Evolutionary conservation across 73 alveolate genomes (phyloP).

Genomic region (Durusdinium trenchii): DNA sequence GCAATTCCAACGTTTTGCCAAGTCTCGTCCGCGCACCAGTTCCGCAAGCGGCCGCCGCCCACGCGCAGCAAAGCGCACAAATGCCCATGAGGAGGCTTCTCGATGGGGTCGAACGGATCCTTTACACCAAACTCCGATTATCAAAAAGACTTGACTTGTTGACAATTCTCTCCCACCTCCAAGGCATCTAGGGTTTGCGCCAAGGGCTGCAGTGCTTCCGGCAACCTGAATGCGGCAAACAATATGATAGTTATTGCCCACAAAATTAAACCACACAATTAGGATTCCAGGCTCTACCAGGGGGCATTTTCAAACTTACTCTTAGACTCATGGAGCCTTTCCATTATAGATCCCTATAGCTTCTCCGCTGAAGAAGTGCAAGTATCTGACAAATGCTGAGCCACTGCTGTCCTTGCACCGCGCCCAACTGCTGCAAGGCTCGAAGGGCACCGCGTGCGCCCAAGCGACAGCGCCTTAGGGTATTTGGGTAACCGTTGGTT

Average conservation of each 20-base stretch:
- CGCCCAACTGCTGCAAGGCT: slow-evolving; percentile 62
- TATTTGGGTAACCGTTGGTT: too few relatives aligned
- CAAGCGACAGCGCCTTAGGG: slow-evolving; percentile 61
- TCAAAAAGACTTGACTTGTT: not conserved
- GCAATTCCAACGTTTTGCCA: not conserved
- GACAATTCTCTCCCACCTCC: too few relatives aligned
- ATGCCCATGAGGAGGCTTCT: slow-evolving; percentile 67
- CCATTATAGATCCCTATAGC: not conserved
- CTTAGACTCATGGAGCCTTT: too few relatives aligned
- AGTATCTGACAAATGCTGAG: not conserved
- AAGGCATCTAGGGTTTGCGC: slow-evolving; percentile 64
- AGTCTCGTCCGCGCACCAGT: slow-evolving; percentile 85
- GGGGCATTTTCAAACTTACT: too few relatives aligned
- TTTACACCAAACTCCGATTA: not conserved
- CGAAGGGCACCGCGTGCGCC: slow-evolving; percentile 90
- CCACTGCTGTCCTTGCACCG: not conserved
- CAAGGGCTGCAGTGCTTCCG: slow-evolving; percentile 69
- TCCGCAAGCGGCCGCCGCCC: slow-evolving; percentile 83
- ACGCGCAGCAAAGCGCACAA: slow-evolving; percentile 59
- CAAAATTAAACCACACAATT: not conserved
- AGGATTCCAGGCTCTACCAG: not conserved
- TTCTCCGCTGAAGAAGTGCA: not conserved
- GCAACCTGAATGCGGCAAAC: slow-evolving; percentile 19
- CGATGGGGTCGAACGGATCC: slow-evolving; percentile 36
- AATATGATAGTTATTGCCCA: not conserved